Conservation (phyloP, 1,139 yeast genomes). For the Sugiyamaella castrensis region DNA sequence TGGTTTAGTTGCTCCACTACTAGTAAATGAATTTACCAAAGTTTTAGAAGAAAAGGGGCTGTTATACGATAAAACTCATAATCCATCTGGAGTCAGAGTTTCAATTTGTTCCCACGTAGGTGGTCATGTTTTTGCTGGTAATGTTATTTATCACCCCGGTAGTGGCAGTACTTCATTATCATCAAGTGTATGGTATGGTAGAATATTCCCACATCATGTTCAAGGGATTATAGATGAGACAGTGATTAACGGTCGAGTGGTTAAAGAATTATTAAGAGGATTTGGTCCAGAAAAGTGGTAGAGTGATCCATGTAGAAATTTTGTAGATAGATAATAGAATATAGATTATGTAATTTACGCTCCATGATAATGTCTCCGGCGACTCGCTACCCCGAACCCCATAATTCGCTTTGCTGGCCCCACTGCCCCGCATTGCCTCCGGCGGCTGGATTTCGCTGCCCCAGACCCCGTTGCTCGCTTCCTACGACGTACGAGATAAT, state of each 20-base stretch:
- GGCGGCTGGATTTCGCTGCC: constrained; percentile 1
- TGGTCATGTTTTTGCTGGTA: constrained; percentile 78
- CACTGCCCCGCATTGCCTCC: not conserved
- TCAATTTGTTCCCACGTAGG: constrained; percentile 69
- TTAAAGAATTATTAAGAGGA: constrained; percentile 53
- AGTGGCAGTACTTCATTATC: not conserved
- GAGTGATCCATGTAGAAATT: constrained; percentile 1
- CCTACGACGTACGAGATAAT: not conserved
- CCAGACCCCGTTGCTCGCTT: not conserved
- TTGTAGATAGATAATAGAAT: constrained; percentile 6
- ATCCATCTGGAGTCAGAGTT: constrained; percentile 42
- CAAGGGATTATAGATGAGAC: constrained; percentile 64
- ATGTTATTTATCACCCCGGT: constrained; percentile 50
- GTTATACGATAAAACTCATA: constrained; percentile 26
- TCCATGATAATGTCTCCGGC: no score
- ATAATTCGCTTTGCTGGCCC: no score
- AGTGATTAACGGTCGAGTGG: constrained; percentile 46
- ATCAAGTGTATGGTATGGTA: constrained; percentile 60
- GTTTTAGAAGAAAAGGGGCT: constrained; percentile 41
- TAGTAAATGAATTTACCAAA: constrained; percentile 49
- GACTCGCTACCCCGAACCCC: no score
- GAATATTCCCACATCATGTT: constrained; percentile 60
- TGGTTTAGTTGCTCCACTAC: constrained; percentile 59
- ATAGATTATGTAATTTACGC: no score
- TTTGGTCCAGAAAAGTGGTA: constrained; percentile 9